Percentiles rank a stretch among this genome's conserved stretches.
phyloP scores from a whole-genome alignment of 345 rosid genomes.

The Camelina laxa region DNA sequence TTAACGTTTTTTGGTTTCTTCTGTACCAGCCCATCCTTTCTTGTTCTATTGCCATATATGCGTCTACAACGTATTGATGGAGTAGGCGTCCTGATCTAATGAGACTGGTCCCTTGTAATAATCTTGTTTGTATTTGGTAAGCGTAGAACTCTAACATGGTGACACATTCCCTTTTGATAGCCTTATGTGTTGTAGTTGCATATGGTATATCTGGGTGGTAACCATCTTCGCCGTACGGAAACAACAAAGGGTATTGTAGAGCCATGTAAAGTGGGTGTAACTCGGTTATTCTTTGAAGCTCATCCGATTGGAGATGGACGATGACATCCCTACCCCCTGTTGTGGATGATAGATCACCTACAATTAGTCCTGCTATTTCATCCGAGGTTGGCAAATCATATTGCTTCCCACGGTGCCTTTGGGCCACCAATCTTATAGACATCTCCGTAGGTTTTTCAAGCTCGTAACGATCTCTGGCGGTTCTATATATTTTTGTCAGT shows the following conservation, averaged over 20 bases:
- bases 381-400: no score
- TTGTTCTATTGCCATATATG: slow-evolving; percentile 4
- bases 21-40: slow-evolving; percentile 5
- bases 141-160: not conserved
- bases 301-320: not conserved
- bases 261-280: not conserved
- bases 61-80: slow-evolving; percentile 2
- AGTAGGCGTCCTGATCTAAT: not conserved
- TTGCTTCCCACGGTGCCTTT: no score
- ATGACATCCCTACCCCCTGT: not conserved
- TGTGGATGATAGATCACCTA: not conserved
- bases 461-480: not conserved
- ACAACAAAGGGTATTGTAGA: not conserved
- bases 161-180: not conserved
- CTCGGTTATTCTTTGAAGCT: not conserved
- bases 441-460: not conserved
- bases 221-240: not conserved
- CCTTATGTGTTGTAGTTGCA: not conserved
- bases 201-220: not conserved
- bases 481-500: not conserved
- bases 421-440: not conserved
- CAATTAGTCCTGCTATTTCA: not conserved
- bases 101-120: not conserved
- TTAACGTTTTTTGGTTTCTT: not conserved
- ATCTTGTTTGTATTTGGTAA: not conserved